Base-by-base conservation (phyloP, 164 flowering plant genomes). In the Vitis labrusca region DNA sequence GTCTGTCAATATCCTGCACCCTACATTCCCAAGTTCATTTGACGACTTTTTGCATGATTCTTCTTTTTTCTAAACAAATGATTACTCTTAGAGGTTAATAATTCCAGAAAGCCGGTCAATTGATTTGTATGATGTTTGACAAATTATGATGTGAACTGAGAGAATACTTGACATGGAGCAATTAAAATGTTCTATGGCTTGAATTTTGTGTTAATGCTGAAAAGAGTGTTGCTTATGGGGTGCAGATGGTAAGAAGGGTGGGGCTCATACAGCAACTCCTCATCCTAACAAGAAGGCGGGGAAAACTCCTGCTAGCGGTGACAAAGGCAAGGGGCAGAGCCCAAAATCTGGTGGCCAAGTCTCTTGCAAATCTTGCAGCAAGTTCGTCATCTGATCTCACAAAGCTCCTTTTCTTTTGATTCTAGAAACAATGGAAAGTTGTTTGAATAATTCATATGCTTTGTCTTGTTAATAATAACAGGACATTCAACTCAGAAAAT, bases 241-340 rank as follows among this genome's bases (percentile, higher is more conserved):
- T 61, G 58, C 69, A 74, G 90, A 83, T 69, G 88, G 78, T 50
- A 88, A 86, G 80, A 88, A 88, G 74, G 80, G 68, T 8, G 83
- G 71, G 58, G 80, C n/a, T 11, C 89, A 84, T 64, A 73, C 73
- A 4, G 85, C 88, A 1, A 89, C 93, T 17, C 93, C 93, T 1
- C 77, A 89, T 67, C 93, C 90, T 0, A 49, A 81, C 48, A 86
- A 86, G 73, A 54, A 74, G 52, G 81, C 47, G 51, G 82, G 67
- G n/a, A 88, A 86, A 72, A 63, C 78, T 15, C 69, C 85, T 58
- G 80, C 78, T 3, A 72, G 13, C 15, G 61, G 53, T 54, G 75
- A 71, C 37, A 78, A 81, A 61, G 13, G 77, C 17, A 83, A 84
- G 71, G 65, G 30, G 16, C 76, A 73, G 52, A 75, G 84, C 8